A percentile compares a stretch with the other conserved stretches of the same genome.
Evolutionary conservation across 768 basidiomycete genomes (phyloP).

Genomic region (Lyophyllum atratum): DNA sequence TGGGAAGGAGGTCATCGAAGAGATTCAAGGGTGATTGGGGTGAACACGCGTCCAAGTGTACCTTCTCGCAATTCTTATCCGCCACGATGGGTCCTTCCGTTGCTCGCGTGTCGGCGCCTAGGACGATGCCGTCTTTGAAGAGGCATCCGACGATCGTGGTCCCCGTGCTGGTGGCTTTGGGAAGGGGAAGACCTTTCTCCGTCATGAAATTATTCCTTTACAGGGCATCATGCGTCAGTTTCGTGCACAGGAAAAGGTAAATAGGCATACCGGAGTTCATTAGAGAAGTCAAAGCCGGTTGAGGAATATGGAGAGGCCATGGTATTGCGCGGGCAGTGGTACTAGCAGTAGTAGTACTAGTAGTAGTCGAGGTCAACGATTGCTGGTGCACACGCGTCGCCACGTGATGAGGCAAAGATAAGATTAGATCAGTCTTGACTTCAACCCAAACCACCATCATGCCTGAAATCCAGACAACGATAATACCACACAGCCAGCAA

Average conservation of each 20-base stretch:
- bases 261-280: slow-evolving; percentile 57
- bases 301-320: slow-evolving; percentile 54
- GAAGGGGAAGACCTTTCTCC: slow-evolving; percentile 70
- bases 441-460: slow-evolving; percentile 24
- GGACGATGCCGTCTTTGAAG: slow-evolving; percentile 88
- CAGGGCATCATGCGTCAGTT: background rate
- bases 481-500: slow-evolving; percentile 78
- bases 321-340: slow-evolving; percentile 14
- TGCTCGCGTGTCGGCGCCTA: slow-evolving; percentile 96
- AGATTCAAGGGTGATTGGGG: background rate
- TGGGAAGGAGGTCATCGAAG: slow-evolving; percentile 28
- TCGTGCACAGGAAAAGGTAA: background rate
- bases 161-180: slow-evolving; percentile 89
- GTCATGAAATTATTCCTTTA: slow-evolving; percentile 71
- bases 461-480: slow-evolving; percentile 68
- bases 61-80: slow-evolving; percentile 99
- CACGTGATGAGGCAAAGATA: slow-evolving; percentile 24
- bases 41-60: slow-evolving; percentile 30
- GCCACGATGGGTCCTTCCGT: slow-evolving; percentile 94
- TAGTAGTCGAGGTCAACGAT: background rate
- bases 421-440: slow-evolving; percentile 21
- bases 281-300: slow-evolving; percentile 80
- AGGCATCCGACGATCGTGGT: slow-evolving; percentile 98
- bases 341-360: too few species aligned
- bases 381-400: slow-evolving; percentile 27